Evolutionary conservation across 1,284 basidiomycete species (phyloP), one percentile per base, ranked within the genome.

Genomic region (Moniliella sp.): DNA sequence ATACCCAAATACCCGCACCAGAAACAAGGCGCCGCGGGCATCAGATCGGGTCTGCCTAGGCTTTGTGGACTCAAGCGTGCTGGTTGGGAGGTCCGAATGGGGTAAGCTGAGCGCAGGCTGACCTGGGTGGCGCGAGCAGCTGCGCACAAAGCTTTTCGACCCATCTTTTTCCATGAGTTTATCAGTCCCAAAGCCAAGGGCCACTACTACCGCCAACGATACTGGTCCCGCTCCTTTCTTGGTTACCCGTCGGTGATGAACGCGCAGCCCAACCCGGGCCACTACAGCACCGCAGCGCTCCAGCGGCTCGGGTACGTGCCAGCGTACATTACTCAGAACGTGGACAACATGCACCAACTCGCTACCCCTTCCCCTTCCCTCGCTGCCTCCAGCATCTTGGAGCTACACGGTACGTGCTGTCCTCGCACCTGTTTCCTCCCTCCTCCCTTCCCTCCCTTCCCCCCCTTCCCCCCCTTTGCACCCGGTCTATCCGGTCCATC

Each of bases 131-230:
- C n/a, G n/a, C n/a, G n/a, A n/a, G n/a, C n/a, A n/a, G 33, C 37
- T 8, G 40, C 52, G 3, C 48, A 59, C 37, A 47, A 46, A 29
- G 45, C 49, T 1, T 58, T 57, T 29, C 33, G 57, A 1, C 58
- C 58, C 1, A 60, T 61, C 35, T 61, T 51, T 30, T 58, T 44
- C 31, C 52, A 57, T 31, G 52, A 54, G 36, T 61, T 59, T 18
- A 36, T 40, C 27, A 40, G 51, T 17, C 7, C 28, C n/a, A 28
- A 38, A 1, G 37, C 41, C 5, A 39, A 40, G 16, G 50, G 54
- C 5, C 46, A 52, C 15, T 13, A 8, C 8, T 25, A 28, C 33
- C 30, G 49, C 31, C 49, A 50, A 12, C 39, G 58, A 4, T 61
- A 61, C 41, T 61, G 50, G 43, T 45, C 53, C 3, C 46, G 57